Base-by-base conservation (phyloP, 179 eudicot genomes). In the Heliamphora pulchella region DNA sequence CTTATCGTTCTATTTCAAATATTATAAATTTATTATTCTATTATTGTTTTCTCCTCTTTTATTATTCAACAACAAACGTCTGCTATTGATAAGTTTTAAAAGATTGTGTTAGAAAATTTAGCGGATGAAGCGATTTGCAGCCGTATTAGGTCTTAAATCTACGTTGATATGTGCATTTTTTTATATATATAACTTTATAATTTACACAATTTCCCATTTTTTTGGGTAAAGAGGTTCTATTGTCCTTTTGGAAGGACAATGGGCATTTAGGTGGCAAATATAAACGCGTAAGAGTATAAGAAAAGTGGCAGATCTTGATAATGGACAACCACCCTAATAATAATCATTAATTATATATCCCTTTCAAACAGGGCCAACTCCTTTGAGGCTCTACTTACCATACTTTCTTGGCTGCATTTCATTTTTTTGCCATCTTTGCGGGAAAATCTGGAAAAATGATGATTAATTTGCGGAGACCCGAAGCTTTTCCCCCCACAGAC, bases 311-410 rank as follows among this genome's bases (percentile, higher is more conserved):
- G 15, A 73, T 66, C n/a, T 51, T 14, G 10, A 39, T 50, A 65
- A 65, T 6, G 80, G 73, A 78, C 74, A 80, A 48, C 79, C 15
- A 69, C 74, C 83, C 79, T 75, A 80, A 65, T 75, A 13, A 66
- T 74, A 44, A 80, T 53, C 41, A 22, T 47, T n/a, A 41, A 0
- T 3, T 0, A 43, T 8, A 31, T 31, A 31, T 31, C 69, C 63
- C 67, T 68, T 68, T 55, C n/a, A 74, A n/a, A 41, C 17, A 76
- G n/a, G 46, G 47, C 74, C 79, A 75, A 63, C 41, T 11, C 62
- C 61, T 62, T 74, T 75, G 54, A 22, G 57, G 20, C 54, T 64
- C 66, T 75, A 57, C 79, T n/a, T 54, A 57, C 68, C 39, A 68
- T 39, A 62, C 64, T 75, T 61, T 67, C 20, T 43, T 44, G 55